Conservation (phyloP, 2,329 filamentous ascomycete species). For the Domatiomyces globalis region DNA sequence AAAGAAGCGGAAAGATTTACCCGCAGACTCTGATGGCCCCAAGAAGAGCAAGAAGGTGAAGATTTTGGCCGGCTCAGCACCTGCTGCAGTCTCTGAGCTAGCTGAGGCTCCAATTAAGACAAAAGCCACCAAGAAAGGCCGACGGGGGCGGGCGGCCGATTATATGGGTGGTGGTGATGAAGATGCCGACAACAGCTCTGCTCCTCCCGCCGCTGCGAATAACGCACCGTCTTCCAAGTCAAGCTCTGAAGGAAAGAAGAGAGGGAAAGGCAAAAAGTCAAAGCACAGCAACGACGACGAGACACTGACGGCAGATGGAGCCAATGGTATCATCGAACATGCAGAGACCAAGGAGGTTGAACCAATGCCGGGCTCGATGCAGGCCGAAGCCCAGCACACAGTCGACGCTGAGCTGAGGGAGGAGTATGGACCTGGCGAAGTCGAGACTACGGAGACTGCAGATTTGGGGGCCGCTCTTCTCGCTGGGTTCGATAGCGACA, state of each 20-base stretch:
- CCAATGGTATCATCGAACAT: slow-evolving; percentile 23
- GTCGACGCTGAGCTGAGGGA: slow-evolving; percentile 17
- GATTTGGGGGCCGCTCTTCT: slow-evolving; percentile 31
- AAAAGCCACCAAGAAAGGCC: slow-evolving; percentile 11
- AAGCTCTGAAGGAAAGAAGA: slow-evolving; percentile 20
- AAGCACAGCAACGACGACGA: slow-evolving; percentile 26
- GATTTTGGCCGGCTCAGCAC: slow-evolving; percentile 22
- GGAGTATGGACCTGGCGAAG: slow-evolving; percentile 5
- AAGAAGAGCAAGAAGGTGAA: slow-evolving; percentile 33
- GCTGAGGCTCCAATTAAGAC: slow-evolving; percentile 8
- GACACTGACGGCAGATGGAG: slow-evolving; percentile 21
- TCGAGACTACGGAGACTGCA: slow-evolving; percentile 19
- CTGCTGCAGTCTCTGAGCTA: slow-evolving; percentile 11
- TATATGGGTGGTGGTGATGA: slow-evolving; percentile 36
- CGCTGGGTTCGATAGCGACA: slow-evolving; percentile 43
- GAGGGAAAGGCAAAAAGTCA: slow-evolving; percentile 18
- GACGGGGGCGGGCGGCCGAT: slow-evolving; percentile 34
- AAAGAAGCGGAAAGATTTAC: slow-evolving; percentile 18
- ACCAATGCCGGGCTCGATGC: slow-evolving; percentile 14
- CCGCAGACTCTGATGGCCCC: slow-evolving; percentile 29
- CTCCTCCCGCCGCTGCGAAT: slow-evolving; percentile 4
- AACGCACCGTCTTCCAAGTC: slow-evolving; percentile 24
- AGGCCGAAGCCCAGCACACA: slow-evolving; percentile 17
- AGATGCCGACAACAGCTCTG: slow-evolving; percentile 39
- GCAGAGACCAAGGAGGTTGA: slow-evolving; percentile 11